These are phyloP conservation scores for Paecilomyces fulvus DNA, from an alignment of 2,329 filamentous ascomycete species.

Conservation along the genomic window DNA sequence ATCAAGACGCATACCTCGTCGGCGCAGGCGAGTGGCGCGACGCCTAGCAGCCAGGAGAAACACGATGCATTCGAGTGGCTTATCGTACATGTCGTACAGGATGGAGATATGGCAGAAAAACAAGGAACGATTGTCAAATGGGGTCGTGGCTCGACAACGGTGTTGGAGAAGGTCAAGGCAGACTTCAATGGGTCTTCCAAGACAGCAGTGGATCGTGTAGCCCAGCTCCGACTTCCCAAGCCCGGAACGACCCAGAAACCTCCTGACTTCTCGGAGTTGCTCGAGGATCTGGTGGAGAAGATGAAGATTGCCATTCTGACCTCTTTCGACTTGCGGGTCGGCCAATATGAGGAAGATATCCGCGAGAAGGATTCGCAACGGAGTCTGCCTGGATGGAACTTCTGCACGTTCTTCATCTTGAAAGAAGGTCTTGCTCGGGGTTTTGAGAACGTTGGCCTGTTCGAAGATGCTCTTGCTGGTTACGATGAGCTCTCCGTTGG, in stretches of 20 bases:
- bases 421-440: slow-evolving; percentile 91
- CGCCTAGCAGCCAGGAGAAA: slow-evolving; percentile 64
- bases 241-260: slow-evolving; percentile 51
- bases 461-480: slow-evolving; percentile 87
- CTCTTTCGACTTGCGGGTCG: slow-evolving; percentile 84
- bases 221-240: slow-evolving; percentile 69
- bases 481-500: slow-evolving; percentile 92
- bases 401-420: slow-evolving; percentile 96
- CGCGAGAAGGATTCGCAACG: slow-evolving; percentile 86
- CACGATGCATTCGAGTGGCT: slow-evolving; percentile 97
- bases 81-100: slow-evolving; percentile 86
- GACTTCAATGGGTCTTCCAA: slow-evolving; percentile 83
- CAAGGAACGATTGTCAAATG: slow-evolving; percentile 59
- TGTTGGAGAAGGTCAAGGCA: slow-evolving; percentile 79
- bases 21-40: slow-evolving; percentile 36
- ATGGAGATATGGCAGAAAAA: slow-evolving; percentile 61
- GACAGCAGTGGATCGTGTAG: slow-evolving; percentile 63
- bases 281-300: slow-evolving; percentile 75
- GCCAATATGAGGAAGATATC: slow-evolving; percentile 95
- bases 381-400: slow-evolving; percentile 90
- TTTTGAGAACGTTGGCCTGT: slow-evolving; percentile 90
- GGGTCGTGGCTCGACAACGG: slow-evolving; percentile 68
- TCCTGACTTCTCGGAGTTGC: slow-evolving; percentile 71
- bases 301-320: slow-evolving; percentile 78
- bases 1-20: slow-evolving; percentile 66